Percentiles rank a stretch among this genome's conserved stretches.
Evolutionary conservation across 2,329 filamentous ascomycete genomes (phyloP).

Genomic region (Orbilia quercus): DNA sequence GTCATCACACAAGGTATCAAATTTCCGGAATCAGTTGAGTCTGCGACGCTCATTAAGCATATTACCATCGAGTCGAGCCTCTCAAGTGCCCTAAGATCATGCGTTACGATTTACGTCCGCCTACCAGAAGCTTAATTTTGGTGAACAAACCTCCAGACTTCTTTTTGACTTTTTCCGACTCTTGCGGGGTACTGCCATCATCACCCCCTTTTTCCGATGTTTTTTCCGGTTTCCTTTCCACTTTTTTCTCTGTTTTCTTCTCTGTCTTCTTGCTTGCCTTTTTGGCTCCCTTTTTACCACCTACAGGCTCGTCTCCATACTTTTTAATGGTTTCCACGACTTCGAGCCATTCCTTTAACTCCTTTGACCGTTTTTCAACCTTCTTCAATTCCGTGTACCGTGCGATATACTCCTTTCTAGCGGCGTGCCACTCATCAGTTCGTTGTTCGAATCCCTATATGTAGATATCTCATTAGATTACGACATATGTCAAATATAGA

Average conservation of each 20-base stretch:
- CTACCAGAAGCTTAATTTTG: slow-evolving; percentile 10
- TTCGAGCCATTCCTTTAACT: slow-evolving; percentile 12
- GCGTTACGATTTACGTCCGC: neutral
- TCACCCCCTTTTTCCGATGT: neutral
- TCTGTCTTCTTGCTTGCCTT: slow-evolving; percentile 4
- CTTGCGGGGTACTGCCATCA: neutral
- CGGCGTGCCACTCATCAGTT: slow-evolving; percentile 20
- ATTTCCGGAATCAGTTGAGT: no score
- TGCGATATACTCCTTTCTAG: slow-evolving; percentile 21
- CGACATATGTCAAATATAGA: no score
- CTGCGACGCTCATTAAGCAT: no score
- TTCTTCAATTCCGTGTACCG: slow-evolving; percentile 13
- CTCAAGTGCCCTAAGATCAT: neutral
- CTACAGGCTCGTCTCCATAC: slow-evolving; percentile 12
- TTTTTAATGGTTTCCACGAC: neutral
- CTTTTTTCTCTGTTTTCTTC: slow-evolving; percentile 12
- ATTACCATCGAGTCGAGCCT: no score
- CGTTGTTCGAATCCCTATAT: slow-evolving; percentile 18
- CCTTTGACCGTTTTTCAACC: neutral
- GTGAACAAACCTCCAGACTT: slow-evolving; percentile 1
- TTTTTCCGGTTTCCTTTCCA: slow-evolving; percentile 7
- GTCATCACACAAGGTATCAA: no score
- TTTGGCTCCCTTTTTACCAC: neutral
- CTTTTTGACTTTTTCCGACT: slow-evolving; percentile 4
- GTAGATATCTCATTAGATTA: neutral